These are phyloP conservation scores for Chamaecrista fasciculata DNA, from an alignment of 306 rosid genomes.

Conservation along the genomic window DNA sequence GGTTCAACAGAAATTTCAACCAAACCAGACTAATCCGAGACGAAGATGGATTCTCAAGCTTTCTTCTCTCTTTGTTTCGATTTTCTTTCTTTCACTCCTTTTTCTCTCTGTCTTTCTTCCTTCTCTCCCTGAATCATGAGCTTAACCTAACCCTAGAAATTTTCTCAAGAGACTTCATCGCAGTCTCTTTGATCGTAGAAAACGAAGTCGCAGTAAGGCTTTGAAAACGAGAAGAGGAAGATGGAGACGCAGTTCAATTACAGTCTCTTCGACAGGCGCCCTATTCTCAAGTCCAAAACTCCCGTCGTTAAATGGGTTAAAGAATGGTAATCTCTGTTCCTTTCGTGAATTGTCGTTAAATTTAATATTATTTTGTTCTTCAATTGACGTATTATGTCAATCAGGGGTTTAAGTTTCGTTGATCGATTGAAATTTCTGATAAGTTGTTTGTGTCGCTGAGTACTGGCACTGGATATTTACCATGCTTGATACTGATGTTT, in stretches of 20 bases:
- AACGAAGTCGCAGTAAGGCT: not conserved
- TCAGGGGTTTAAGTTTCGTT: not conserved
- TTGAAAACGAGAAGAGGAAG: conserved; percentile 4
- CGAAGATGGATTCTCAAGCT: conserved; percentile 23
- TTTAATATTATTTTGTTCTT: not conserved
- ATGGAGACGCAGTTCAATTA: conserved; percentile 81
- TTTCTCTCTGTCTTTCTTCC: not conserved
- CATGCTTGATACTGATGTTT: not conserved
- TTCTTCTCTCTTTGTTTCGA: not conserved
- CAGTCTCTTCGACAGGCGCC: conserved; percentile 62
- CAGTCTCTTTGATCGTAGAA: not conserved
- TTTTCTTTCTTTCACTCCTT: not conserved
- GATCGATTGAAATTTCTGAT: not conserved
- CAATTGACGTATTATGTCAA: not conserved
- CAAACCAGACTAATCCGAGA: conserved; percentile 2
- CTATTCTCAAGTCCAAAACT: conserved; percentile 60
- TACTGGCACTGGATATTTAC: not conserved
- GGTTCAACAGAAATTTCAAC: not conserved
- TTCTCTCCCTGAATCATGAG: not conserved
- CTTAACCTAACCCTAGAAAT: conserved; percentile 7
- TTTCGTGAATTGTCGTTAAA: not conserved
- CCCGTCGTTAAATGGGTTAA: conserved; percentile 81
- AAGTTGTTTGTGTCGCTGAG: not conserved
- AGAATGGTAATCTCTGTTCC: conserved; percentile 52
- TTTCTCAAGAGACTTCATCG: not conserved